A percentile compares a stretch with the other conserved stretches of the same genome.
Conservation (phyloP, 2,329 filamentous ascomycete species). For the Talaromyces rugulosus region DNA sequence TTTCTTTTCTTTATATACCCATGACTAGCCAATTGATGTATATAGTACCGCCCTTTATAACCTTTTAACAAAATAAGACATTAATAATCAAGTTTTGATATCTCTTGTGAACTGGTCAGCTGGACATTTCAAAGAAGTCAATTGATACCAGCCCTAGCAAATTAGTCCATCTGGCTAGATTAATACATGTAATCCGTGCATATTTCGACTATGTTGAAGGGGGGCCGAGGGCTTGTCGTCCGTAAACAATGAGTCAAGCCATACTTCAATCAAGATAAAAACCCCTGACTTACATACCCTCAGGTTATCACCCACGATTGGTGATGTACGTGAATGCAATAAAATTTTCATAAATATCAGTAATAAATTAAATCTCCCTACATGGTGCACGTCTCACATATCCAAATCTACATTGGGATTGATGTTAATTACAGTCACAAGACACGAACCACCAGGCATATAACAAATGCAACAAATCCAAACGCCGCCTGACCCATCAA, state of each 20-base stretch:
- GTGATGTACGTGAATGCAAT: neutral
- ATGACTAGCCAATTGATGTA: neutral
- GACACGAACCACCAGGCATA: conserved; percentile 11
- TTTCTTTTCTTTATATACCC: neutral
- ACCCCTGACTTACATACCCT: too few relatives aligned
- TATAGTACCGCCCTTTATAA: neutral
- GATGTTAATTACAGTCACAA: conserved; percentile 13
- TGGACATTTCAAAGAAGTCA: neutral
- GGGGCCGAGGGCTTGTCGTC: too few relatives aligned
- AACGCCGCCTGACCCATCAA: conserved; percentile 9
- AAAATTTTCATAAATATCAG: neutral
- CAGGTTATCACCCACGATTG: too few relatives aligned
- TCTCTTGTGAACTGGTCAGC: too few relatives aligned
- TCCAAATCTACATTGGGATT: conserved; percentile 13
- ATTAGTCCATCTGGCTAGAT: neutral
- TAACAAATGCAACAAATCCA: conserved; percentile 11
- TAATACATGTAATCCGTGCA: too few relatives aligned
- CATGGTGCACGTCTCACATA: conserved; percentile 2
- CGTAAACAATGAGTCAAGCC: too few relatives aligned
- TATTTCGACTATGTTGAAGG: too few relatives aligned
- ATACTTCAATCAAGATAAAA: too few relatives aligned
- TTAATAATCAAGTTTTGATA: too few relatives aligned
- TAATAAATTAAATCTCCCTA: neutral
- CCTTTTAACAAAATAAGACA: too few relatives aligned
- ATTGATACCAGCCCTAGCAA: neutral